phyloP scores from a whole-genome alignment of 805 yeast genomes.

The Kodamaea neixiangensis region DNA sequence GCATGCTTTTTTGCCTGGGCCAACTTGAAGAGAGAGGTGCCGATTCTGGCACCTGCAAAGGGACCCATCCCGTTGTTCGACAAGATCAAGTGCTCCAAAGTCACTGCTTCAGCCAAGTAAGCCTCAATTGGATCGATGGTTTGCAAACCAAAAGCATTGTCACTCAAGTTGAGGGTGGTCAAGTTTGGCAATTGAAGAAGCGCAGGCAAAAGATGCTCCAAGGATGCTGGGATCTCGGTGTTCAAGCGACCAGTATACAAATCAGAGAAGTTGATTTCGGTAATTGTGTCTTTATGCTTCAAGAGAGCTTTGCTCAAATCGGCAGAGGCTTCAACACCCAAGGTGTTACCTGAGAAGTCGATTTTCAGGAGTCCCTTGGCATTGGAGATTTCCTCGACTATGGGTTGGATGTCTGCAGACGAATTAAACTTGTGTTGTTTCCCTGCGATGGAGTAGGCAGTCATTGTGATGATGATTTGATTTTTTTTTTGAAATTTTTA shows the following conservation, averaged over 20 bases:
- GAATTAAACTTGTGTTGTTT: constrained; percentile 76
- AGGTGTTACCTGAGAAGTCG: constrained; percentile 90
- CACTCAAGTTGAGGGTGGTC: constrained; percentile 78
- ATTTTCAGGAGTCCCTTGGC: constrained; percentile 49
- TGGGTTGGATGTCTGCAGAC: constrained; percentile 70
- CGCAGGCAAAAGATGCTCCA: constrained; percentile 71
- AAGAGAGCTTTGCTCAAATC: constrained; percentile 60
- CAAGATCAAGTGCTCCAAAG: constrained; percentile 81
- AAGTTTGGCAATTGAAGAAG: constrained; percentile 68
- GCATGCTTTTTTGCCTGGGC: constrained; percentile 61
- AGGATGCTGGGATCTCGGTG: constrained; percentile 88
- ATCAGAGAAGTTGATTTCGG: constrained; percentile 83
- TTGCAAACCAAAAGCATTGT: constrained; percentile 96
- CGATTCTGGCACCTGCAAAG: constrained; percentile 92
- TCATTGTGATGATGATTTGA: constrained; percentile 15
- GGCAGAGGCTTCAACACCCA: constrained; percentile 86
- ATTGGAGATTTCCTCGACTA: constrained; percentile 55
- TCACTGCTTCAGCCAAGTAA: constrained; percentile 70
- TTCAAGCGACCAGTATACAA: constrained; percentile 92
- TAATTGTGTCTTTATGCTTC: constrained; percentile 47
- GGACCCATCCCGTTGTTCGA: constrained; percentile 99
- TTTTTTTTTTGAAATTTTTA: neutral
- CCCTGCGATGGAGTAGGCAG: constrained; percentile 63
- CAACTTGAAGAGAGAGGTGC: constrained; percentile 75
- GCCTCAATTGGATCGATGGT: constrained; percentile 87